Conservation (phyloP, 169 alveolate genomes). For the Sarcocystis neurona region DNA sequence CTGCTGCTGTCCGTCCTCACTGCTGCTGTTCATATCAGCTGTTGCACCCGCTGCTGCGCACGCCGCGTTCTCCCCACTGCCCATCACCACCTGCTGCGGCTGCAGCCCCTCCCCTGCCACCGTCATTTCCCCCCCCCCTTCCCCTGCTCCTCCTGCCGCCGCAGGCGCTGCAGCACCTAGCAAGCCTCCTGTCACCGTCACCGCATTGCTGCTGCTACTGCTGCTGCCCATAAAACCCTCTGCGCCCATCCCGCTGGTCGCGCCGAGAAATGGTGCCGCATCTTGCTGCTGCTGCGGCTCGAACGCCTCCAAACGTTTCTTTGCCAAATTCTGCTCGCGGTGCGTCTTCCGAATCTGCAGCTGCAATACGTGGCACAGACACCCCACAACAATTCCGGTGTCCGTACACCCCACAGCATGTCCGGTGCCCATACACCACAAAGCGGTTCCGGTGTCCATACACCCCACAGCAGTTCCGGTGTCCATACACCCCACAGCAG, state of each 20-base stretch:
- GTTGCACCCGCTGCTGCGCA: not conserved
- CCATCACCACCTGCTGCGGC: not conserved
- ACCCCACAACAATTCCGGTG: not conserved
- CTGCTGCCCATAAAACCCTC: too few species aligned
- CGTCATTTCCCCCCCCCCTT: conserved; percentile 2
- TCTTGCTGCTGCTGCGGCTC: not conserved
- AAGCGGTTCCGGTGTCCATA: too few species aligned
- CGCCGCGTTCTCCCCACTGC: not conserved
- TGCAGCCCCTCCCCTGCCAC: not conserved
- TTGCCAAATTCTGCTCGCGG: conserved; percentile 84
- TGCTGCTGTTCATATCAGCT: not conserved
- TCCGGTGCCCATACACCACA: not conserved
- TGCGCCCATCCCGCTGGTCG: not conserved
- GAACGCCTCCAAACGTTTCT: conserved; percentile 72
- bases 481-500: too few species aligned
- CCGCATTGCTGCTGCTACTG: too few species aligned
- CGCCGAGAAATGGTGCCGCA: conserved; percentile 8
- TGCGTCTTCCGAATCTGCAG: conserved; percentile 88
- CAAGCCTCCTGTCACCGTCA: too few species aligned
- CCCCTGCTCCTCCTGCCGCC: not conserved
- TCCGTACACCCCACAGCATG: not conserved
- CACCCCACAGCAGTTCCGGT: too few species aligned
- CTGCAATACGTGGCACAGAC: not conserved
- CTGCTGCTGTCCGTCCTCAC: conserved; percentile 1
- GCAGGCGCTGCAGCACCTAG: too few species aligned